Percentiles rank a stretch among this genome's conserved stretches.
Evolutionary conservation across 2,329 filamentous ascomycete genomes (phyloP).

Genomic region (Fusarium sp.): DNA sequence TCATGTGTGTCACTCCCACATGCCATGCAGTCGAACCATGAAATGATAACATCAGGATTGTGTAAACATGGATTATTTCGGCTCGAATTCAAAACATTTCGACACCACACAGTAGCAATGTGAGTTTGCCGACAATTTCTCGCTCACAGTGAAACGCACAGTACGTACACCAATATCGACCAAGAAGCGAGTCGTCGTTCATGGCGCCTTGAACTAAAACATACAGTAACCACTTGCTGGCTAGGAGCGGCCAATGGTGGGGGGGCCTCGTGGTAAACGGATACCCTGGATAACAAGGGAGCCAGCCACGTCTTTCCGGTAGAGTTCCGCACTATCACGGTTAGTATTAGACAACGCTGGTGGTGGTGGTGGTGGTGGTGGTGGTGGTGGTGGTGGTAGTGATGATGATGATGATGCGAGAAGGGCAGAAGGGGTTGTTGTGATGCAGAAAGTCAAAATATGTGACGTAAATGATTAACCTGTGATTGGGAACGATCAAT

Average conservation of each 20-base stretch:
- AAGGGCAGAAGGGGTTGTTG: slow-evolving; percentile 34
- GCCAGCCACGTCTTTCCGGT: slow-evolving; percentile 39
- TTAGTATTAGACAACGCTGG: slow-evolving; percentile 18
- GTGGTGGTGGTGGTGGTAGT: slow-evolving; percentile 21
- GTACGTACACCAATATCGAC: slow-evolving; percentile 24
- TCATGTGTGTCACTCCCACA: not conserved
- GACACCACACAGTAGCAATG: not conserved
- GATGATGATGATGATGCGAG: slow-evolving; percentile 28
- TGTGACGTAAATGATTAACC: slow-evolving; percentile 41
- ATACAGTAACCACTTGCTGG: slow-evolving; percentile 6
- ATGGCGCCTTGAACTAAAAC: slow-evolving; percentile 41
- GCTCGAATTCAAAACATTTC: slow-evolving; percentile 10
- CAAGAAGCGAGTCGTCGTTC: slow-evolving; percentile 14
- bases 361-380: slow-evolving; percentile 28
- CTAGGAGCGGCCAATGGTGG: slow-evolving; percentile 38
- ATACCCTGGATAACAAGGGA: slow-evolving; percentile 27
- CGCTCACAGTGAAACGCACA: slow-evolving; percentile 23
- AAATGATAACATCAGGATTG: not conserved
- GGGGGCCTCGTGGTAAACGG: slow-evolving; percentile 46
- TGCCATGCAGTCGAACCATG: not conserved
- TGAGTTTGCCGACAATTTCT: slow-evolving; percentile 28
- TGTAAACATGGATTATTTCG: not conserved
- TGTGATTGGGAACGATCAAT: slow-evolving; percentile 32
- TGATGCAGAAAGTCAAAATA: slow-evolving; percentile 26
- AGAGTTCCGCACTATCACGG: slow-evolving; percentile 43